phyloP scores from a whole-genome alignment of 495 filamentous ascomycete genomes.

The Podospora pseudoanserina region DNA sequence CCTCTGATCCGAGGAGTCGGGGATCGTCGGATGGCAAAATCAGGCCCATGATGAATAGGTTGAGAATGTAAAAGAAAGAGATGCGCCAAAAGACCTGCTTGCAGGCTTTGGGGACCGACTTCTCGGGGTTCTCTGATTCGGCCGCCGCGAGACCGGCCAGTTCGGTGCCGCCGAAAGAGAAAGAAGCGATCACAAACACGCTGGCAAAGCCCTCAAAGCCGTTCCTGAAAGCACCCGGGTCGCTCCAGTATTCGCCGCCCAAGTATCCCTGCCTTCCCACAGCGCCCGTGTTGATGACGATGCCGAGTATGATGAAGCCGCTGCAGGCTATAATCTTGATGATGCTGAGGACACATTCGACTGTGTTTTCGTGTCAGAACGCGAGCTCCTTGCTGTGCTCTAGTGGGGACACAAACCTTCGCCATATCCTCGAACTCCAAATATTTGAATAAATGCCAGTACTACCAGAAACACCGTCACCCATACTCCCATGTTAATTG shows the following conservation, averaged over 20 bases:
- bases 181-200: constrained; percentile 64
- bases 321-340: constrained; percentile 39
- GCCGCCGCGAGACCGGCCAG: constrained; percentile 72
- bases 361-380: neutral
- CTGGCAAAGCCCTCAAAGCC: constrained; percentile 66
- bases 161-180: constrained; percentile 69
- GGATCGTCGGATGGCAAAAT: constrained; percentile 45
- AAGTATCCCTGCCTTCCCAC: constrained; percentile 68
- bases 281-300: constrained; percentile 50
- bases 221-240: constrained; percentile 62
- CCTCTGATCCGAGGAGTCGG: constrained; percentile 39
- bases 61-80: constrained; percentile 73
- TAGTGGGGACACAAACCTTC: constrained; percentile 23
- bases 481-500: constrained; percentile 51
- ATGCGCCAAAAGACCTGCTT: constrained; percentile 85
- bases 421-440: constrained; percentile 58
- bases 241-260: constrained; percentile 50
- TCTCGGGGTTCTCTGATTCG: constrained; percentile 73
- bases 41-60: constrained; percentile 58
- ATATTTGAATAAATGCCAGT: constrained; percentile 57
- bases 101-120: constrained; percentile 72
- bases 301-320: constrained; percentile 52
- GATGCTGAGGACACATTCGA: constrained; percentile 40
- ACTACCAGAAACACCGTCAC: constrained; percentile 53
- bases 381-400: neutral